Evolutionary conservation across 1,284 basidiomycete species (phyloP).

Genomic region (Puccinia triticina): DNA sequence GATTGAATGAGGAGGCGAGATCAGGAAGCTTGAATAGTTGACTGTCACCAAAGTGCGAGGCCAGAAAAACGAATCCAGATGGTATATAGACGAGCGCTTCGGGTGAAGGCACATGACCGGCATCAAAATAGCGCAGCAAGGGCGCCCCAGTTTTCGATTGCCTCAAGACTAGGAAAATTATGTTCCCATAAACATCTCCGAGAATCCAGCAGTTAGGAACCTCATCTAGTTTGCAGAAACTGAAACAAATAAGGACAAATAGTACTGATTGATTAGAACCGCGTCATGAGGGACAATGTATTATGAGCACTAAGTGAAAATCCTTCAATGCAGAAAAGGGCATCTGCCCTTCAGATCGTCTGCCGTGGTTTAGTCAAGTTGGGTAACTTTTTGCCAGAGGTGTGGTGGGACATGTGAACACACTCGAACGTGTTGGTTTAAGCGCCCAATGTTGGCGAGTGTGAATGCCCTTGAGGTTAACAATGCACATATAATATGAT

Average conservation of each 20-base stretch:
- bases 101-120: constrained; percentile 33
- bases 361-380: too few species aligned
- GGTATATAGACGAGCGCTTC: constrained; percentile 43
- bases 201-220: constrained; percentile 32
- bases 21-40: constrained; percentile 33
- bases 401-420: too few species aligned
- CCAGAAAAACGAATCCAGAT: constrained; percentile 29
- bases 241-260: constrained; percentile 14
- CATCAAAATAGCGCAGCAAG: background rate
- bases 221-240: constrained; percentile 37
- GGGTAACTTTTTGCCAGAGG: too few species aligned
- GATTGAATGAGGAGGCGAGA: background rate
- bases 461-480: too few species aligned
- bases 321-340: background rate
- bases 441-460: too few species aligned
- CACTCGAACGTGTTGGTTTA: too few species aligned
- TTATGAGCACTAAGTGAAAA: background rate
- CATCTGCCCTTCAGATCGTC: background rate
- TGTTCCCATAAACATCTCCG: constrained; percentile 36
- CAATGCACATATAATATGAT: too few species aligned
- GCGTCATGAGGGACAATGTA: background rate
- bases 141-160: background rate
- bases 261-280: constrained; percentile 13
- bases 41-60: constrained; percentile 47
- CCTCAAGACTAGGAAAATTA: constrained; percentile 12